Base-by-base conservation (phyloP, 176 grass and related monocot species). In the Hyparrhenia diplandra region DNA sequence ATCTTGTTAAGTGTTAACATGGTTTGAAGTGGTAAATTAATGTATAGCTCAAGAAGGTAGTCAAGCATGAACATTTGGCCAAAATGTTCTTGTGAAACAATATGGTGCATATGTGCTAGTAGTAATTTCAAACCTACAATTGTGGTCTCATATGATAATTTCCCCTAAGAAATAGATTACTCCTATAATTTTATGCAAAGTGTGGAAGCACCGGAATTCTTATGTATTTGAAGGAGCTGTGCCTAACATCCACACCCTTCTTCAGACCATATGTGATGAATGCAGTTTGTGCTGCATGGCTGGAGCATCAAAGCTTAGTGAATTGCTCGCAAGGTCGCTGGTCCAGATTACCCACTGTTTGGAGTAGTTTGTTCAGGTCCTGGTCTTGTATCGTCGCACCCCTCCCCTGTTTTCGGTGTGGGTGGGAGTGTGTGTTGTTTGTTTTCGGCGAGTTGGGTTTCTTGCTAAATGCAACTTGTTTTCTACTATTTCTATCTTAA, bases 1-100 rank as follows among this genome's bases (percentile, higher is more conserved):
- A 58, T 87, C 13, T 77, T 41, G 42, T 71, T 87, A 18, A 5
- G 4, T 24, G 54, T 20, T 51, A 51, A 76, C 72, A 69, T 27
- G 21, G 6, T 83, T 73, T 62, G 30, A 82, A 25, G 13, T 71
- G 81, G 13, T 79, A 67, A 41, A 77, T 77, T 23, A 27, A 41
- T 61, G 31, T 67, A 43, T 35, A 73, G 43, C 54, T 71, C 47
- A 73, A 68, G 54, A 71, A 79, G 6, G 62, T 21, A 41, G 47
- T 85, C 30, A 65, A 52, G 55, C 37, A 20, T 13, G 10, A 39
- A 32, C 9, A 12, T 74, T 45, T 12, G 43, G 8, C 8, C 32
- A 60, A 10, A 28, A 61, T 61, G 12, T 71, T 79, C 23, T 51
- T 85, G 31, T 62, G 29, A 72, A 62, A 79, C n/a, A 27, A 21